These are phyloP conservation scores for Rhododendron vialii DNA, from an alignment of 148 eudicot species.

Conservation along the genomic window DNA sequence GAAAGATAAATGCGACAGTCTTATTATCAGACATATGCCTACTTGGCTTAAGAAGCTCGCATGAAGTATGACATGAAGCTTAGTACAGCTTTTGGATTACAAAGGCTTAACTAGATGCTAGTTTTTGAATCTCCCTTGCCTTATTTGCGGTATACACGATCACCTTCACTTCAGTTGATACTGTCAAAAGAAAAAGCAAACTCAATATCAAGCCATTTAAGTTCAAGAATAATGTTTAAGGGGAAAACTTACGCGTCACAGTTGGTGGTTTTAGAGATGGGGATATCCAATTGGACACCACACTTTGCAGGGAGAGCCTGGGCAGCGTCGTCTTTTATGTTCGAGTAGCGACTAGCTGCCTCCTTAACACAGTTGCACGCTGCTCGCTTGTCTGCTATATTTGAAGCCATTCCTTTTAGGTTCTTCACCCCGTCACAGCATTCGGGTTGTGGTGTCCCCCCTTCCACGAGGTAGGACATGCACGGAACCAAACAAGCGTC, in stretches of 20 bases:
- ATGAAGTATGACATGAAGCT: background rate
- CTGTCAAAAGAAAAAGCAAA: background rate
- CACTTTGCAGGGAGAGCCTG: conserved; percentile 16
- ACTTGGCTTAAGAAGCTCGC: background rate
- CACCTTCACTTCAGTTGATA: conserved; percentile 2
- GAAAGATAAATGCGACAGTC: background rate
- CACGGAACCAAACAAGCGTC: conserved; percentile 3
- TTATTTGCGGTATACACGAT: background rate
- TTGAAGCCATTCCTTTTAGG: conserved; percentile 11
- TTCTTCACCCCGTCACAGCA: conserved; percentile 17
- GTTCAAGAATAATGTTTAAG: background rate
- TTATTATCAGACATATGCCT: background rate
- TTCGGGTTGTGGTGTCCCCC: background rate
- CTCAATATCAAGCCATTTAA: background rate
- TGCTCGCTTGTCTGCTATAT: background rate
- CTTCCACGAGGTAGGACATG: conserved; percentile 10
- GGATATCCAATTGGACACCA: conserved; percentile 13
- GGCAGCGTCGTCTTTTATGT: conserved; percentile 15
- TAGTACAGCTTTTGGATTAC: conserved; percentile 7
- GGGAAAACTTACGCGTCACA: background rate
- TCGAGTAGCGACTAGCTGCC: conserved; percentile 7
- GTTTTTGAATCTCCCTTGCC: background rate
- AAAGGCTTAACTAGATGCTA: background rate
- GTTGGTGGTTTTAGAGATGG: conserved; percentile 7
- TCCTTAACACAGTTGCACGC: conserved; percentile 17